Evolutionary conservation across 148 eudicot genomes (phyloP).

Genomic region (Cornus controversa): DNA sequence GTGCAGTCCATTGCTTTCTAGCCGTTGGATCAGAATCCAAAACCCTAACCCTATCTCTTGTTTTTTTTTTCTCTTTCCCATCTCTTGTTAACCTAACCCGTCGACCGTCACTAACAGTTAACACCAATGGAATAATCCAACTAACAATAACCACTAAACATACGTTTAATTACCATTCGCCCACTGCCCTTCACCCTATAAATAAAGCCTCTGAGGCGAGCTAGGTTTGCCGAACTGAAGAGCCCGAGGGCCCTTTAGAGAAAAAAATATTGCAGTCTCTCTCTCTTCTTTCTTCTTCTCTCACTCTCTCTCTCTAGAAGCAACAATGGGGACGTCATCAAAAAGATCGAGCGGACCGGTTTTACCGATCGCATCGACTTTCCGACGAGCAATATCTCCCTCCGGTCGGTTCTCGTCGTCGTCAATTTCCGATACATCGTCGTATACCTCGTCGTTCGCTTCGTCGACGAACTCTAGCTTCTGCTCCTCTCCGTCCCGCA

Average conservation of each 20-base stretch:
- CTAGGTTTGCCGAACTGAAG: slow-evolving; percentile 46
- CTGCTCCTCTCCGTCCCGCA: slow-evolving; percentile 21
- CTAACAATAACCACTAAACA: slow-evolving; percentile 3
- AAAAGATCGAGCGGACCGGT: slow-evolving; percentile 30
- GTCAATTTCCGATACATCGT: neutral
- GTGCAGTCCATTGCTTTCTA: neutral
- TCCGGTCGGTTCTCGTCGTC: slow-evolving; percentile 20
- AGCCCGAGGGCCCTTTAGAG: slow-evolving; percentile 27
- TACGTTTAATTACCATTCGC: neutral
- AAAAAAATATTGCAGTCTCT: neutral
- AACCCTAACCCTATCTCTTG: slow-evolving; percentile 7
- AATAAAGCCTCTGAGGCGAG: slow-evolving; percentile 19
- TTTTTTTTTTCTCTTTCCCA: too few species aligned
- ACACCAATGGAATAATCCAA: neutral
- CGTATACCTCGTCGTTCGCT: slow-evolving; percentile 17
- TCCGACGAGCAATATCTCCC: slow-evolving; percentile 19
- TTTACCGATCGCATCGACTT: slow-evolving; percentile 15
- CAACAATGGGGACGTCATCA: slow-evolving; percentile 20
- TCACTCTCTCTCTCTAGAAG: neutral
- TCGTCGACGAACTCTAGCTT: slow-evolving; percentile 32
- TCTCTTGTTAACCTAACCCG: slow-evolving; percentile 4
- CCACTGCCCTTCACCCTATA: slow-evolving; percentile 24
- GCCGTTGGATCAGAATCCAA: slow-evolving; percentile 12
- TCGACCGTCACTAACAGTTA: neutral
- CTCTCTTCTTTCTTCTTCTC: neutral